These are phyloP conservation scores for Jacaranda copaia DNA, from an alignment of 257 asterid species.

Conservation along the genomic window DNA sequence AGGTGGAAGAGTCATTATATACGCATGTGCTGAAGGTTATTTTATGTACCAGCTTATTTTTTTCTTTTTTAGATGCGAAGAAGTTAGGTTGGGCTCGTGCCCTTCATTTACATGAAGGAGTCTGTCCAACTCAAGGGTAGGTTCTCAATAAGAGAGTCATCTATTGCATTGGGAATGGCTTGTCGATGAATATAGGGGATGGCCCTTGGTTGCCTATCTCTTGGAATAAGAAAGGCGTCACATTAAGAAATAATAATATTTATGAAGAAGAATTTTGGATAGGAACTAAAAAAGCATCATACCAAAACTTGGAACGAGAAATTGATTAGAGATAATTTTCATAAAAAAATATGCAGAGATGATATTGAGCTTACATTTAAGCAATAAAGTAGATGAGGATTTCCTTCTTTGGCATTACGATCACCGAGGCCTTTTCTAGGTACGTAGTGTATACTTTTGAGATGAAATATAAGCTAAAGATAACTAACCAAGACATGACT, in stretches of 20 bases:
- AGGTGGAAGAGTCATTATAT: background rate
- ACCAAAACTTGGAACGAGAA: background rate
- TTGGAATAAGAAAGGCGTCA: background rate
- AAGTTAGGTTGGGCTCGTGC: background rate
- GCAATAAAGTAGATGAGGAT: too few relatives aligned
- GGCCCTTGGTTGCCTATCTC: background rate
- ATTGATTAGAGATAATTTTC: background rate
- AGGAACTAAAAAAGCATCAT: background rate
- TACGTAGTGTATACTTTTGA: too few relatives aligned
- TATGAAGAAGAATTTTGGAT: background rate
- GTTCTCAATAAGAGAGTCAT: background rate
- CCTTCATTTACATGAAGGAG: background rate
- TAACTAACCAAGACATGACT: too few relatives aligned
- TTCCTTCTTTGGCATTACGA: too few relatives aligned
- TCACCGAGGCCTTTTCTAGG: too few relatives aligned
- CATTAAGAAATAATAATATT: too few relatives aligned
- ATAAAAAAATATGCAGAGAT: too few relatives aligned
- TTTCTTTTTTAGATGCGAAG: background rate
- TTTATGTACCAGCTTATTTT: background rate
- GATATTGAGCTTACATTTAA: too few relatives aligned
- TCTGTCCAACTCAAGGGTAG: background rate
- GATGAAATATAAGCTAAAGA: too few relatives aligned
- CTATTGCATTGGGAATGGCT: background rate
- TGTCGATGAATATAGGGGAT: background rate
- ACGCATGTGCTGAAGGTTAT: background rate